Evolutionary conservation across 352 stramenopile genomes (phyloP), one percentile per base, ranked within the genome.

Genomic region (Phytophthora vignae): DNA sequence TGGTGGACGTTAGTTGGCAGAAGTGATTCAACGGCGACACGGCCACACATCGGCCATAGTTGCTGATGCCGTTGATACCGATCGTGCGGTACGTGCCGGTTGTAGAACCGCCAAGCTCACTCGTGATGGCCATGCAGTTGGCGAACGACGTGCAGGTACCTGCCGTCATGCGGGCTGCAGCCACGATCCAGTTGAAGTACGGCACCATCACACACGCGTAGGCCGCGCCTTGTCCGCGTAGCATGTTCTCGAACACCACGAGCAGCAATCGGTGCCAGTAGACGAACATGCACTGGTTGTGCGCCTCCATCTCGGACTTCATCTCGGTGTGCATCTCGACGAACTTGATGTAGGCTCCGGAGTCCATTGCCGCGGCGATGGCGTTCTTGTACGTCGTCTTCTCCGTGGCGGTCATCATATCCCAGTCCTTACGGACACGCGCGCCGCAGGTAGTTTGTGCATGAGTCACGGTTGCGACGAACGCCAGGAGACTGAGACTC

Each of bases 251-350:
- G 58, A 91, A 96, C 2, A 42, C 83, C 0, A 85, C 40, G 0
- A 96, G 76, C 6, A 95, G 74, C 2, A 82, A 64, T 14, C 88
- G 85, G 55, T 95, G 88, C 90, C 90, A 96, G 76, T 92, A 94
- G 42, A 91, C 81, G 67, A 95, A 95, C 83, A 94, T 92, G 60
- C 87, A 94, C 73, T 88, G 79, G 9, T 72, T 65, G 40, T 92
- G 81, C 2, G 83, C 84, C 56, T 90, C 77, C 56, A 63, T 66
- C 42, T 88, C 78, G 17, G 83, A 90, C 60, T 73, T 75, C 76
- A 85, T 83, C 57, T 92, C 84, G 4, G 79, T 88, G 67, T 92
- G 84, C 66, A 92, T 87, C 64, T 85, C 81, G 49, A 90, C 66
- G 63, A 90, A 90, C 63, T 90, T 86, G 48, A 81, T 79, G 71